Percentiles rank a stretch among this genome's conserved stretches.
phyloP scores from a whole-genome alignment of 2,329 filamentous ascomycete species.

The Fusarium metavorans region DNA sequence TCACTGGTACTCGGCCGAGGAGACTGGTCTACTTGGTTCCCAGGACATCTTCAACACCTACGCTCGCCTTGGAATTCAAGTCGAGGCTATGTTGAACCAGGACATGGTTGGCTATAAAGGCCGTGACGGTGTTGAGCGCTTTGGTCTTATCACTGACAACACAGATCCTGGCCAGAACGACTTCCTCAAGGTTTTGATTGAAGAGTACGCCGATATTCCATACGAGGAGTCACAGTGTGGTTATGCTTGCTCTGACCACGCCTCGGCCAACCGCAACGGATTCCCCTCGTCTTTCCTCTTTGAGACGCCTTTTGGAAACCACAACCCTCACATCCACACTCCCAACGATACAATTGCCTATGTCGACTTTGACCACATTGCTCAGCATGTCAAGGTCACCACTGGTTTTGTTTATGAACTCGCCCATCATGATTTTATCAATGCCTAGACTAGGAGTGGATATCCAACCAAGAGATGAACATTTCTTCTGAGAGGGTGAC shows the following conservation, averaged over 20 bases:
- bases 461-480: neutral
- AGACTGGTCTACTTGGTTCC: slow-evolving; percentile 62
- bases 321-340: too few relatives aligned
- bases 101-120: slow-evolving; percentile 63
- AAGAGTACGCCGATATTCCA: slow-evolving; percentile 50
- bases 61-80: slow-evolving; percentile 50
- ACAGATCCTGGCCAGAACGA: slow-evolving; percentile 55
- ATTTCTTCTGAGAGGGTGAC: neutral
- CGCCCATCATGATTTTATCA: too few relatives aligned
- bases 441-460: too few relatives aligned
- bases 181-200: slow-evolving; percentile 56
- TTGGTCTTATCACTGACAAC: slow-evolving; percentile 57
- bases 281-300: slow-evolving; percentile 31
- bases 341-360: slow-evolving; percentile 29
- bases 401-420: slow-evolving; percentile 29
- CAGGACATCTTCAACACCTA: slow-evolving; percentile 57
- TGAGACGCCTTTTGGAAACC: slow-evolving; percentile 32
- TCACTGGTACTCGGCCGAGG: slow-evolving; percentile 64
- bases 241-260: slow-evolving; percentile 59
- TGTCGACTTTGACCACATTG: too few relatives aligned
- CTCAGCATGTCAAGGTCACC: slow-evolving; percentile 29
- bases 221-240: slow-evolving; percentile 50
- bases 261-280: slow-evolving; percentile 33
- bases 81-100: slow-evolving; percentile 61
- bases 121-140: slow-evolving; percentile 53